Evolutionary conservation across 2,329 filamentous ascomycete species (phyloP).

Genomic region (Pseudopithomyces chartarum): DNA sequence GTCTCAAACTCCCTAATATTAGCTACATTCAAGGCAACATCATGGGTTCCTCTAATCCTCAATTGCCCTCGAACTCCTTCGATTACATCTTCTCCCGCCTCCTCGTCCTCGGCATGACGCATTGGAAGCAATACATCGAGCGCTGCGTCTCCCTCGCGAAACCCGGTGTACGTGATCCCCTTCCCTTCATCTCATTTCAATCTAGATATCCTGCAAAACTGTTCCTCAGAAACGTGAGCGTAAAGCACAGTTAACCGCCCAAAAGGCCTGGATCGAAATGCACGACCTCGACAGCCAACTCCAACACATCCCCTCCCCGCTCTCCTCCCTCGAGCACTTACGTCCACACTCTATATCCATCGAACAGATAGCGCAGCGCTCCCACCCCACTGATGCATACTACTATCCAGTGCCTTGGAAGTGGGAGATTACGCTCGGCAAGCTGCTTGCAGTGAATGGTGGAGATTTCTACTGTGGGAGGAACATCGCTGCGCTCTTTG

Average conservation of each 20-base stretch:
- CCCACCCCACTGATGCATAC: background rate
- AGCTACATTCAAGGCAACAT: background rate
- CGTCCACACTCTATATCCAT: background rate
- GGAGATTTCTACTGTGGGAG: background rate
- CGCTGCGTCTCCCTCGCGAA: background rate
- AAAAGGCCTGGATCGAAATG: background rate
- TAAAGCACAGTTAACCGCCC: background rate
- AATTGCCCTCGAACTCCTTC: background rate
- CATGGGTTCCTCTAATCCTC: background rate
- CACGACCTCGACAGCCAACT: background rate
- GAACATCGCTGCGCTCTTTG: background rate
- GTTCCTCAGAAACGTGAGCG: background rate
- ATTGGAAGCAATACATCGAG: background rate
- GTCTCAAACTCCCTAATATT: background rate
- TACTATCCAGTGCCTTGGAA: background rate
- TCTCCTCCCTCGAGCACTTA: background rate
- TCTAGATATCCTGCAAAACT: background rate
- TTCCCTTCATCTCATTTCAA: background rate
- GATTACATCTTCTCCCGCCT: background rate
- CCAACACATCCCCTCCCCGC: background rate
- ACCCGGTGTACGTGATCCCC: background rate
- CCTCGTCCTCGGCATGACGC: background rate
- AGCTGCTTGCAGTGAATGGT: background rate
- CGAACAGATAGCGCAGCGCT: background rate
- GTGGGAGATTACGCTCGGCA: background rate